phyloP scores from a whole-genome alignment of 306 rosid genomes.

The Comarum palustre region DNA sequence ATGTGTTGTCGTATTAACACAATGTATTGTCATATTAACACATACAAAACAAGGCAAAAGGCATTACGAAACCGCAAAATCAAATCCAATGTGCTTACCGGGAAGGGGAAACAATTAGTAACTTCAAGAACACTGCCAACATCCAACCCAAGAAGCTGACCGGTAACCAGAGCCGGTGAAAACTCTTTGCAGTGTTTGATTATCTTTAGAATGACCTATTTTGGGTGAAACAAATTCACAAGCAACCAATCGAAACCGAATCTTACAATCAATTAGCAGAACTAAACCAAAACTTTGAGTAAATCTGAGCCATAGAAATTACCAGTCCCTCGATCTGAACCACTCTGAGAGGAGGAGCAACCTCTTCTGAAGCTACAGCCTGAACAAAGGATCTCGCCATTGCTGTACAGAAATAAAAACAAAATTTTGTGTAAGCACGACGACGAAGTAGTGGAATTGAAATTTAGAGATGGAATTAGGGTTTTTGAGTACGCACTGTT shows the following conservation, averaged over 20 bases:
- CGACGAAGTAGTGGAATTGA: not conserved
- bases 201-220: slow-evolving; percentile 84
- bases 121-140: slow-evolving; percentile 99
- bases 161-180: slow-evolving; percentile 87
- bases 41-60: not conserved
- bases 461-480: not conserved
- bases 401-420: slow-evolving; percentile 40
- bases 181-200: slow-evolving; percentile 97
- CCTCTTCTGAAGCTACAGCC: slow-evolving; percentile 89
- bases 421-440: not conserved
- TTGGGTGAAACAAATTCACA: not conserved
- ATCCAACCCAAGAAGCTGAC: slow-evolving; percentile 96
- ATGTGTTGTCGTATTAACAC: no score
- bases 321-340: slow-evolving; percentile 96
- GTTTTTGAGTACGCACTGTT: slow-evolving; percentile 12
- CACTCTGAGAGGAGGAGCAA: slow-evolving; percentile 74
- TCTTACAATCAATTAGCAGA: no score
- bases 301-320: no score
- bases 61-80: not conserved
- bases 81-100: slow-evolving; percentile 39
- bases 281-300: no score
- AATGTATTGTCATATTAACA: no score
- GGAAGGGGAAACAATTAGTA: slow-evolving; percentile 95
- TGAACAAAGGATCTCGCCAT: slow-evolving; percentile 74
- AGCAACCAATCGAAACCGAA: not conserved